Evolutionary conservation across 2,329 filamentous ascomycete species (phyloP).

Genomic region (Parascedosporium putredinis): DNA sequence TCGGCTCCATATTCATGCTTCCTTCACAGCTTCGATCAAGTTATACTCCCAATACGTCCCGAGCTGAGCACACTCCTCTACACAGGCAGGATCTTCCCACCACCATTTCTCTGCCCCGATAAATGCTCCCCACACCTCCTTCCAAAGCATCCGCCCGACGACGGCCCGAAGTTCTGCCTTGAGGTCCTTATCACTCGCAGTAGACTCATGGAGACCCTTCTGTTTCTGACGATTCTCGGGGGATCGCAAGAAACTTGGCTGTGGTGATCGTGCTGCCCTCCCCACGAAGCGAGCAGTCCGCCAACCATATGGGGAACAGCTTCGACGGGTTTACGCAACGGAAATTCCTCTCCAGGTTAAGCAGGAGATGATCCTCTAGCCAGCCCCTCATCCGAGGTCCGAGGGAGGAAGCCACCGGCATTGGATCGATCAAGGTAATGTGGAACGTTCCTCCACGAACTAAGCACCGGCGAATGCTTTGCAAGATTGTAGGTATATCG

Average conservation of each 20-base stretch:
- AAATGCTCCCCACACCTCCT: constrained; percentile 47
- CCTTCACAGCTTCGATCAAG: constrained; percentile 45
- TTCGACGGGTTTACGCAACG: constrained; percentile 49
- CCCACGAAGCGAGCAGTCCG: constrained; percentile 40
- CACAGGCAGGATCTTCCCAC: constrained; percentile 48
- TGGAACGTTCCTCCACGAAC: constrained; percentile 44
- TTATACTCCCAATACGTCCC: constrained; percentile 50
- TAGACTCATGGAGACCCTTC: not conserved
- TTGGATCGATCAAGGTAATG: constrained; percentile 52
- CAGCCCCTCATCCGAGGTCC: constrained; percentile 49
- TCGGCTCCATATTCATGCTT: constrained; percentile 12
- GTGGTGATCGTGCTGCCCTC: constrained; percentile 36
- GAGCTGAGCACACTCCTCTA: constrained; percentile 42
- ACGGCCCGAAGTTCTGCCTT: constrained; percentile 39
- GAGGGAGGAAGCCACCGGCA: constrained; percentile 42
- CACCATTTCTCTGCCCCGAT: constrained; percentile 44
- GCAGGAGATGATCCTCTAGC: constrained; percentile 50
- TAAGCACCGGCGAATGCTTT: constrained; percentile 45
- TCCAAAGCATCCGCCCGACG: constrained; percentile 48
- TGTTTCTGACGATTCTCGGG: constrained; percentile 17
- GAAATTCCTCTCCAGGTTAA: constrained; percentile 48
- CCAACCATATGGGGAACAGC: constrained; percentile 49
- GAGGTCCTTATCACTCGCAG: constrained; percentile 18
- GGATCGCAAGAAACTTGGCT: constrained; percentile 37
- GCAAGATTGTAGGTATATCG: constrained; percentile 45